Evolutionary conservation across 2,329 filamentous ascomycete genomes (phyloP).

Genomic region (Colletotrichum sp.): DNA sequence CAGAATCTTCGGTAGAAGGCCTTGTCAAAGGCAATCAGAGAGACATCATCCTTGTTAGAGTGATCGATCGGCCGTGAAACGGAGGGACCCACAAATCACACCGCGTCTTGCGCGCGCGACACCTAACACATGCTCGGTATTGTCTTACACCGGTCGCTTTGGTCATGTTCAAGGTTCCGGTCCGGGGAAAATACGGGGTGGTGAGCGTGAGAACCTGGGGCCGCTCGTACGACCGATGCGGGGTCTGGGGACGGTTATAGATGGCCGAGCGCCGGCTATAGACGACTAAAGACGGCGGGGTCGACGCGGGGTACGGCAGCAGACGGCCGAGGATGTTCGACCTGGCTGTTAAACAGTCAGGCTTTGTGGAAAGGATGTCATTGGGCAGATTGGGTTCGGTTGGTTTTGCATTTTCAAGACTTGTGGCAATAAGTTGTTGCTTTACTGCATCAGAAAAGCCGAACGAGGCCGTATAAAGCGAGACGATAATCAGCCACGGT

Average conservation of each 20-base stretch:
- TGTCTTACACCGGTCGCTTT: slow-evolving; percentile 10
- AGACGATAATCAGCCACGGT: background rate
- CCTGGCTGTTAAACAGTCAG: background rate
- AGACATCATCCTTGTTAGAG: background rate
- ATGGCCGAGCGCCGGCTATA: background rate
- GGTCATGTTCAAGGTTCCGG: slow-evolving; percentile 1
- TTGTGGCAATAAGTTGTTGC: background rate
- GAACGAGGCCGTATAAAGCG: background rate
- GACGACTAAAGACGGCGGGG: background rate
- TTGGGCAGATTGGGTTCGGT: background rate
- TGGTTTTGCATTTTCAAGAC: background rate
- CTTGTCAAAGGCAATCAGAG: background rate
- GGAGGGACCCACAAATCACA: slow-evolving; percentile 5
- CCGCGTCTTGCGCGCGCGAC: slow-evolving; percentile 9
- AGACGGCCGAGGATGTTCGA: background rate
- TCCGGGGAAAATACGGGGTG: background rate
- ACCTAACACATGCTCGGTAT: slow-evolving; percentile 15
- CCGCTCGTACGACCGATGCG: background rate
- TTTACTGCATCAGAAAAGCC: background rate
- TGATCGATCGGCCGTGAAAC: background rate
- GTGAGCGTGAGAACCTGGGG: background rate
- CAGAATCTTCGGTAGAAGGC: background rate
- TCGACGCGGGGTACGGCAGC: background rate
- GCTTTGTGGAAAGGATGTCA: background rate
- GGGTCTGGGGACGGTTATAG: background rate